phyloP scores from a whole-genome alignment of 371 early-diverging fungal species.

The Batrachochytrium dendrobatidis region DNA sequence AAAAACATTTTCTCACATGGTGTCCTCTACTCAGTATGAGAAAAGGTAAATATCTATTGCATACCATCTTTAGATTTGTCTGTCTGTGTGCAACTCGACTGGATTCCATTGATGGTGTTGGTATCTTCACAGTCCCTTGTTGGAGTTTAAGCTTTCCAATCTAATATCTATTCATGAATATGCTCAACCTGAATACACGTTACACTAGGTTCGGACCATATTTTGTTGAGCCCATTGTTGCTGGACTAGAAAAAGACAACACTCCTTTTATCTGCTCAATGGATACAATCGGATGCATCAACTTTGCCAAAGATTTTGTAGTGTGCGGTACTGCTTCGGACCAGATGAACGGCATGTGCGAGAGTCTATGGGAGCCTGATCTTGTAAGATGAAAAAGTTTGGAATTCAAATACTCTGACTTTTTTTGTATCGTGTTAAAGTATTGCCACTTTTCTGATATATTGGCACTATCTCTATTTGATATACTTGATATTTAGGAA shows the following conservation, averaged over 20 bases:
- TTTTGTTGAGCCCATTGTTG: constrained; percentile 92
- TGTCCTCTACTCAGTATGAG: constrained; percentile 97
- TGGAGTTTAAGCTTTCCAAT: constrained; percentile 2
- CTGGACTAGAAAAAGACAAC: constrained; percentile 88
- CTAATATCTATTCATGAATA: no score
- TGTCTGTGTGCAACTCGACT: not conserved
- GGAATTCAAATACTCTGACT: not conserved
- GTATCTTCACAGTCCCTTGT: not conserved
- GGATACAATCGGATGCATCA: constrained; percentile 97
- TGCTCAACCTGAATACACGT: no score
- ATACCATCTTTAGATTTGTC: not conserved
- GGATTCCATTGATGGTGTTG: not conserved
- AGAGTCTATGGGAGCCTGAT: constrained; percentile 95
- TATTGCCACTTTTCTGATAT: not conserved
- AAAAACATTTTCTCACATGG: constrained; percentile 87
- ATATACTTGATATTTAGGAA: no score
- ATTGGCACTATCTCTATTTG: not conserved
- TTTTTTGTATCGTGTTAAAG: not conserved
- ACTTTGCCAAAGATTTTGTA: constrained; percentile 93
- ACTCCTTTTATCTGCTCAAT: constrained; percentile 92
- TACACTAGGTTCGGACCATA: constrained; percentile 90
- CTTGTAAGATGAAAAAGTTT: constrained; percentile 56
- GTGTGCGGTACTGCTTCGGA: constrained; percentile 90
- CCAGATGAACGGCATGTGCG: constrained; percentile 97
- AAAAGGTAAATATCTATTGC: constrained; percentile 51